These are phyloP conservation scores for Coemansia sp. DNA, from an alignment of 192 early-diverging fungal species.

Conservation along the genomic window DNA sequence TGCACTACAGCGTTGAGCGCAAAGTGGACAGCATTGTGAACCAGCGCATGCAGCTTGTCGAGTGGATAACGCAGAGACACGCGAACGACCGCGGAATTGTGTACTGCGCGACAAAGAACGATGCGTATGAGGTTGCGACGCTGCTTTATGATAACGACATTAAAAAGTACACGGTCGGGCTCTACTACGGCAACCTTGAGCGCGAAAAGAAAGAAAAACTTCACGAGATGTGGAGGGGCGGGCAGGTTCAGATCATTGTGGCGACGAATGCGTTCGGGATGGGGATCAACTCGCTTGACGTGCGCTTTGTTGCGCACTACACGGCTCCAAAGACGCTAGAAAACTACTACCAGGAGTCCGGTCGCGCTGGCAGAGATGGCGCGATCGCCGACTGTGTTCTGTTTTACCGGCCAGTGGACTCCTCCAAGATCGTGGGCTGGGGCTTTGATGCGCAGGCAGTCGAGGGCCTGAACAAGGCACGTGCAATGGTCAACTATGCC, in stretches of 20 bases:
- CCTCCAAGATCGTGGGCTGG: conserved; percentile 62
- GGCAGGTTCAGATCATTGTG: conserved; percentile 47
- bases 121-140: conserved; percentile 59
- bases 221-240: conserved; percentile 49
- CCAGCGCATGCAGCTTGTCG: conserved; percentile 54
- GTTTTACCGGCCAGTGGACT: conserved; percentile 69
- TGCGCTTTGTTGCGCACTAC: conserved; percentile 58
- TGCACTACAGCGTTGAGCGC: conserved; percentile 63
- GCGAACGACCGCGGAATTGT: conserved; percentile 63
- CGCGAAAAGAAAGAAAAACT: conserved; percentile 45
- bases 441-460: conserved; percentile 58
- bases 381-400: conserved; percentile 67
- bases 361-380: conserved; percentile 76
- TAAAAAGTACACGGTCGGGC: conserved; percentile 52
- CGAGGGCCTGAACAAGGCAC: conserved; percentile 63
- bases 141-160: conserved; percentile 56
- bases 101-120: conserved; percentile 69
- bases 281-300: conserved; percentile 58
- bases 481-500: conserved; percentile 65
- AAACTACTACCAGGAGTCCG: conserved; percentile 76
- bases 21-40: conserved; percentile 47
- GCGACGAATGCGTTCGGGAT: conserved; percentile 60
- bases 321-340: conserved; percentile 57
- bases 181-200: conserved; percentile 70
- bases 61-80: conserved; percentile 62